Evolutionary conservation across 768 basidiomycete genomes (phyloP).

Genomic region (Hydnomerulius pinastri): DNA sequence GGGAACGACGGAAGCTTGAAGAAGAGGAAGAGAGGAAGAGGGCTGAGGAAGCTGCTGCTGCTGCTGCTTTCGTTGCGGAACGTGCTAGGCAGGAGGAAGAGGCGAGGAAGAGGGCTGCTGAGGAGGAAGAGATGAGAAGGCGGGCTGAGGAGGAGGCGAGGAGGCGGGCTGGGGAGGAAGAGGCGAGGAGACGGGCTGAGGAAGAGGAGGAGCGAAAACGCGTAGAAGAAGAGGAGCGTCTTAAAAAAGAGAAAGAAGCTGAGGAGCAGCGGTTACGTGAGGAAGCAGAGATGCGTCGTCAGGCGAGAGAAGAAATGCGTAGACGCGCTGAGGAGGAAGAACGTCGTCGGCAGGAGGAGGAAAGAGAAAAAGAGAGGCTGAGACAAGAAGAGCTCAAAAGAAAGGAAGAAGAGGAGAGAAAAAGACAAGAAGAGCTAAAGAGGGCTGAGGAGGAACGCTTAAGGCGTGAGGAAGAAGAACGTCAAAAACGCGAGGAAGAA

Average conservation of each 20-base stretch:
- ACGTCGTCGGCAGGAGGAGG: conserved; percentile 9
- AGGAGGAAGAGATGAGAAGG: conserved; percentile 16
- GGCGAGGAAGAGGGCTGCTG: conserved; percentile 16
- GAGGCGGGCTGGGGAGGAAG: conserved; percentile 15
- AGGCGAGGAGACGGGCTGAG: conserved; percentile 35
- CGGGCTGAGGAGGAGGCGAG: conserved; percentile 35
- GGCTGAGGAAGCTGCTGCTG: not conserved
- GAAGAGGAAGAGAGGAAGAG: conserved; percentile 36
- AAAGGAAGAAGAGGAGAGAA: conserved; percentile 13
- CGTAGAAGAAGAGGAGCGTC: conserved; percentile 2
- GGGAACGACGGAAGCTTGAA: too few species aligned
- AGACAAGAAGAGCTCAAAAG: conserved; percentile 34
- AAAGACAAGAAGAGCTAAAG: conserved; percentile 8
- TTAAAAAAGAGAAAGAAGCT: conserved; percentile 19
- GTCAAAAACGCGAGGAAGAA: conserved; percentile 18
- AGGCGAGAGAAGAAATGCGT: conserved; percentile 29
- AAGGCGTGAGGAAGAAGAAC: conserved; percentile 21
- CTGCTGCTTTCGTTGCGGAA: not conserved
- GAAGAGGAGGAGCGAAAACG: conserved; percentile 28
- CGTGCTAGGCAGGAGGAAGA: conserved; percentile 20
- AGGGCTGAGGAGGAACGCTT: conserved; percentile 26
- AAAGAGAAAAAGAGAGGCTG: conserved; percentile 10
- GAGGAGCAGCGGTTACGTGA: conserved; percentile 20
- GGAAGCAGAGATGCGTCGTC: conserved; percentile 28
- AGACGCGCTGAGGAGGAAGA: conserved; percentile 14